Conservation (phyloP, 2,329 filamentous ascomycete genomes). For the Fusarium avenaceum region DNA sequence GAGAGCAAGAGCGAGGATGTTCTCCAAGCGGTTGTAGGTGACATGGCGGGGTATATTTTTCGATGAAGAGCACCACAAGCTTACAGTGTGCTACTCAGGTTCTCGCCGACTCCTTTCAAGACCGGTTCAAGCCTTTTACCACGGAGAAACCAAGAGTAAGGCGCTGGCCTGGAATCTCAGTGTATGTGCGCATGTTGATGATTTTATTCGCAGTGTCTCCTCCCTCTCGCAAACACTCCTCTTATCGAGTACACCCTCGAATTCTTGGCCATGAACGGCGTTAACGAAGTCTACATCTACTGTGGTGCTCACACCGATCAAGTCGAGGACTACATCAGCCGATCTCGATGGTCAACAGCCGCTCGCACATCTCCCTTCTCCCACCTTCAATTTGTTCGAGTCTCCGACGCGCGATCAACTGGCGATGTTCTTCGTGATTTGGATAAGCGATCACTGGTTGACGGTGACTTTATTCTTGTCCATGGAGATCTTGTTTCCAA, state of each 20-base stretch:
- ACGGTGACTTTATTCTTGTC: conserved; percentile 91
- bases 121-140: conserved; percentile 89
- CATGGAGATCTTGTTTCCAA: conserved; percentile 95
- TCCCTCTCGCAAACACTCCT: conserved; percentile 92
- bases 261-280: conserved; percentile 93
- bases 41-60: conserved; percentile 48
- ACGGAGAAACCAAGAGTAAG: conserved; percentile 87
- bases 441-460: conserved; percentile 86
- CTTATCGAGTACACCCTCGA: conserved; percentile 98
- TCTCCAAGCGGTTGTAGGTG: conserved; percentile 68
- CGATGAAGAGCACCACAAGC: conserved; percentile 34
- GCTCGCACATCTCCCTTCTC: conserved; percentile 76
- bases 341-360: conserved; percentile 77
- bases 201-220: conserved; percentile 76
- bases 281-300: conserved; percentile 95
- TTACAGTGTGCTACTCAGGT: conserved; percentile 66
- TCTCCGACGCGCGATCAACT: conserved; percentile 83
- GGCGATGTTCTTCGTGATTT: conserved; percentile 96
- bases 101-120: conserved; percentile 94
- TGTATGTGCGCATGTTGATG: conserved; percentile 35
- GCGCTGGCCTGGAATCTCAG: conserved; percentile 13
- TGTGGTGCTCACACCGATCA: conserved; percentile 88
- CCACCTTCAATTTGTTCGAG: conserved; percentile 85
- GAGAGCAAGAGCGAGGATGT: conserved; percentile 71
- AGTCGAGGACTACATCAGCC: conserved; percentile 86